These are phyloP conservation scores for Chrysophaeum taylorii DNA, from an alignment of 352 stramenopile species.

Conservation along the genomic window DNA sequence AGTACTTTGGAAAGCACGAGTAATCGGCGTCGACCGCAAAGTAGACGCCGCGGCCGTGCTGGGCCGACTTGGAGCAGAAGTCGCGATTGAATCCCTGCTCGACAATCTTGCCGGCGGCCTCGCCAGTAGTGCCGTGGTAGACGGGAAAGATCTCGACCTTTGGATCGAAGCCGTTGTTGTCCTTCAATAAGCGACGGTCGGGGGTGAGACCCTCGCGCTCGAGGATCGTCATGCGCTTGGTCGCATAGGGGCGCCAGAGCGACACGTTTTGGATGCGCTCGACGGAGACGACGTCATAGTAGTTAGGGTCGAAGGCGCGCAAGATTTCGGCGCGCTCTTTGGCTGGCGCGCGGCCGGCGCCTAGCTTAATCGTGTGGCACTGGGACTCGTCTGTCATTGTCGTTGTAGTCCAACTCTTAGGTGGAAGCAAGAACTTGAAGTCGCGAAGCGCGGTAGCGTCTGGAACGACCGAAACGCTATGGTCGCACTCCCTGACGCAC, in stretches of 20 bases:
- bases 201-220: neutral
- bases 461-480: too few species aligned
- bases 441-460: neutral
- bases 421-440: neutral
- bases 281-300: neutral
- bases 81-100: slow-evolving; percentile 9
- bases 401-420: neutral
- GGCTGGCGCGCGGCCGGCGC: too few species aligned
- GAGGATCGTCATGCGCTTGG: neutral
- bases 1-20: slow-evolving; percentile 13
- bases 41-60: slow-evolving; percentile 17
- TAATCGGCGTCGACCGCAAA: slow-evolving; percentile 15
- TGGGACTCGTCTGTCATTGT: neutral
- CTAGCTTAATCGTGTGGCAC: too few species aligned
- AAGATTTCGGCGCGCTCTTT: neutral
- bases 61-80: slow-evolving; percentile 14
- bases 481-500: too few species aligned
- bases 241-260: neutral
- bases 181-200: too few species aligned
- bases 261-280: neutral
- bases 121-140: neutral
- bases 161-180: too few species aligned
- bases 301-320: neutral
- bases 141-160: neutral
- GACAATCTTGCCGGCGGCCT: slow-evolving; percentile 6